Base-by-base conservation (phyloP, 768 basidiomycete species). In the Exsudoporus frostii region DNA sequence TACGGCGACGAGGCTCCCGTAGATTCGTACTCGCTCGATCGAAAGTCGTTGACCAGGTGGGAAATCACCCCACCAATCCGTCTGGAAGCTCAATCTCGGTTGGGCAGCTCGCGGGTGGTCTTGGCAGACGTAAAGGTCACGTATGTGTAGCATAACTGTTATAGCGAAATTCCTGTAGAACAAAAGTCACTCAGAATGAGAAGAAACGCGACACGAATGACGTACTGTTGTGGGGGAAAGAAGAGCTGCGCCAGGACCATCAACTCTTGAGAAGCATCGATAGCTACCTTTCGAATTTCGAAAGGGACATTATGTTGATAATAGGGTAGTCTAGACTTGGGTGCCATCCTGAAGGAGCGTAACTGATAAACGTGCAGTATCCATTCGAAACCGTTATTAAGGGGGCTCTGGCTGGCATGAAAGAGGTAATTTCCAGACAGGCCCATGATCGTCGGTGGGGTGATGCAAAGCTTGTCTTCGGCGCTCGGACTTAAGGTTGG, bases 101-200 rank as follows among this genome's bases (percentile, higher is more conserved):
- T 70, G 64, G 36, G 57, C 39, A 27, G 80, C 77, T 45, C 66
- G 70, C 29, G 76, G 71, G 60, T 85, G 83, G 59, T 80, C 80
- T 50, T 74, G 77, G 53, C 80, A 81, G n/a, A 72, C 72, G 72
- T 77, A 79, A 46, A 84, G 65, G 62, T 83, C 73, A 53, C 81
- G 78, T 52, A 85, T 74, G 56, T 80, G 80, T 57, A 85, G 40
- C 17, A 57, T 51, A 55, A 62, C 57, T 15, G 48, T 53, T 48
- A 66, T 66, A 15, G 66, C 61, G 4, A 59, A 59, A 48, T 61
- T 64, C 41, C 68, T 70, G 57, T n/a, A 34, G 25, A 47, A 37
- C 27, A 42, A 50, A 30, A 13, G 24, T 48, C 30, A 19, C 29
- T 54, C 45, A 25, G 13, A 34, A 34, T 2, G 7, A 41, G 32